Percentiles rank a stretch among this genome's conserved stretches.
phyloP scores from a whole-genome alignment of 495 filamentous ascomycete genomes.

The Penicillium soppii region DNA sequence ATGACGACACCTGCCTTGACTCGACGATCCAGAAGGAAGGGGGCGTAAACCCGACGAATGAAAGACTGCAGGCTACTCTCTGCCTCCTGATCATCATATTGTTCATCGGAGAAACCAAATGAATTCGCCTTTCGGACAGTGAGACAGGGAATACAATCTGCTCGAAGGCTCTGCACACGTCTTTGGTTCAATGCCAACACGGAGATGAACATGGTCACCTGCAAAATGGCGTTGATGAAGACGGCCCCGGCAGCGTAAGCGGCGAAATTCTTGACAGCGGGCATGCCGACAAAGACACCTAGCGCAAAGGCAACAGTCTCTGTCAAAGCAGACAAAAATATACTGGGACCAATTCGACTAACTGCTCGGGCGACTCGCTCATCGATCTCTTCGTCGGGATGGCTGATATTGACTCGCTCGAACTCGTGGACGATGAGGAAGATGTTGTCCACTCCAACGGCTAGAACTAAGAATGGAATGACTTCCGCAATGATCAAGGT shows the following conservation, averaged over 20 bases:
- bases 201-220: constrained; percentile 94
- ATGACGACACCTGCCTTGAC: constrained; percentile 73
- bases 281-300: constrained; percentile 95
- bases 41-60: constrained; percentile 86
- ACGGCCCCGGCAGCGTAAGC: constrained; percentile 95
- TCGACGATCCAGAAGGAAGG: constrained; percentile 72
- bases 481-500: constrained; percentile 98
- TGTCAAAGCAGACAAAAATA: constrained; percentile 89
- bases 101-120: constrained; percentile 48
- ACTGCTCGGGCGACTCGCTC: constrained; percentile 79
- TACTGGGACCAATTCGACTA: constrained; percentile 93
- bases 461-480: constrained; percentile 94
- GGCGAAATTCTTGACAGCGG: constrained; percentile 94
- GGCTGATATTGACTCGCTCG: constrained; percentile 85
- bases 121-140: constrained; percentile 65
- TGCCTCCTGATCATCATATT: constrained; percentile 61
- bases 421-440: constrained; percentile 99
- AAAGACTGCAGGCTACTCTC: constrained; percentile 80
- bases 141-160: constrained; percentile 92
- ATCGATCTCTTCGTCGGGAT: constrained; percentile 83
- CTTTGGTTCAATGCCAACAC: constrained; percentile 88
- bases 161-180: constrained; percentile 77
- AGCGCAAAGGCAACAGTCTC: constrained; percentile 92
- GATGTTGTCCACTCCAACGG: constrained; percentile 97
- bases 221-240: constrained; percentile 90